phyloP scores from a whole-genome alignment of 768 basidiomycete species.

The Coprinellus aureogranulatus region DNA sequence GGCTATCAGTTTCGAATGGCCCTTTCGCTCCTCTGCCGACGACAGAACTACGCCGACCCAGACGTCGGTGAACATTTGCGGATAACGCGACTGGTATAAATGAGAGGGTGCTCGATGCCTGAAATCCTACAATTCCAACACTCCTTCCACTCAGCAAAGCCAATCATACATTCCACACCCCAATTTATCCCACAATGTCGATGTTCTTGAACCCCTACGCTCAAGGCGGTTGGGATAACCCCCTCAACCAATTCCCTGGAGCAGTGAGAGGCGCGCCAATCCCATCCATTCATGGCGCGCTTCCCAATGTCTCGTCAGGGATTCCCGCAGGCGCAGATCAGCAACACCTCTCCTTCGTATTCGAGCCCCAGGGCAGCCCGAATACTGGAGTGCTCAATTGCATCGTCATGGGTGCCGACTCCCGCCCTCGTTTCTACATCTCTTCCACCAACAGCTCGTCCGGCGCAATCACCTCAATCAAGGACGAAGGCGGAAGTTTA shows the following conservation, averaged over 20 bases:
- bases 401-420: constrained; percentile 13
- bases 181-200: background rate
- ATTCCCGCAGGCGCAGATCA: background rate
- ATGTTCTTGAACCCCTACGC: constrained; percentile 17
- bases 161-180: background rate
- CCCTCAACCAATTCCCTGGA: background rate
- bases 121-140: too few relatives aligned
- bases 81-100: too few relatives aligned
- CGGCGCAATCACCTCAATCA: background rate
- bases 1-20: too few relatives aligned
- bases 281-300: constrained; percentile 20
- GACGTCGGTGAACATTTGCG: too few relatives aligned
- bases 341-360: background rate
- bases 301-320: constrained; percentile 11
- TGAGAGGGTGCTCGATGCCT: too few relatives aligned
- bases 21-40: too few relatives aligned
- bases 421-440: constrained; percentile 7
- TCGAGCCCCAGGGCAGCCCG: background rate
- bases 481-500: background rate
- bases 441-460: background rate
- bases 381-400: constrained; percentile 15
- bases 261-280: background rate
- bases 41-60: too few relatives aligned
- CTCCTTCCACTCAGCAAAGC: background rate
- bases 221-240: constrained; percentile 18